Evolutionary conservation across 2,329 filamentous ascomycete genomes (phyloP).

Genomic region (Neopestalotiopsis clavispora): DNA sequence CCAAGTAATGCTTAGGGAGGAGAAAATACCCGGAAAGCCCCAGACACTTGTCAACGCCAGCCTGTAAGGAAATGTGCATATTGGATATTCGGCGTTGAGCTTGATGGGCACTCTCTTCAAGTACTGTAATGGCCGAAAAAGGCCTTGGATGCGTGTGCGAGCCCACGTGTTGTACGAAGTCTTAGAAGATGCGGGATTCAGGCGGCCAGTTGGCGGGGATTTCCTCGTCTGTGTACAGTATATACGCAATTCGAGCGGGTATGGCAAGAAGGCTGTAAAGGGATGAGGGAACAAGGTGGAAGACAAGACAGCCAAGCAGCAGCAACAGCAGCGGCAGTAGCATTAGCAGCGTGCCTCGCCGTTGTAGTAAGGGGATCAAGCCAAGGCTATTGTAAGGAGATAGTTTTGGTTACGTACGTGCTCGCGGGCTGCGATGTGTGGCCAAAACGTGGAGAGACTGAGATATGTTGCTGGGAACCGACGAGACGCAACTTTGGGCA

Average conservation of each 20-base stretch:
- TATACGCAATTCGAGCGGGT: background rate
- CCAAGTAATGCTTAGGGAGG: background rate
- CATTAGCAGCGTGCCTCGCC: background rate
- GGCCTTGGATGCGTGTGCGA: background rate
- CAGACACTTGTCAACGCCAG: background rate
- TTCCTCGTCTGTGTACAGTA: background rate
- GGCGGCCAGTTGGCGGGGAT: background rate
- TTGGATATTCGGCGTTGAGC: too few species aligned
- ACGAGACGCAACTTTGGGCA: background rate
- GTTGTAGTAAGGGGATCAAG: background rate
- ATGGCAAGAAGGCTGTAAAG: background rate
- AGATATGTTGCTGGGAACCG: background rate
- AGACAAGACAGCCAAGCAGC: background rate
- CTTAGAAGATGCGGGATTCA: background rate
- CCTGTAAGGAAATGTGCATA: background rate
- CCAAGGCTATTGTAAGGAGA: background rate
- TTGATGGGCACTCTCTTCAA: too few species aligned
- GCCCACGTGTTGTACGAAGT: background rate
- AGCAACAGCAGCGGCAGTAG: too few species aligned
- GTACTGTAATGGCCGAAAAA: too few species aligned
- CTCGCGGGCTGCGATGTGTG: background rate
- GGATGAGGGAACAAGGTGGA: background rate
- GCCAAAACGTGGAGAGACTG: background rate
- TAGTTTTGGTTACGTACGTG: constrained; percentile 2
- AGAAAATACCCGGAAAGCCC: background rate